These are phyloP conservation scores for Myrica gale DNA, from an alignment of 306 rosid species.

Conservation along the genomic window DNA sequence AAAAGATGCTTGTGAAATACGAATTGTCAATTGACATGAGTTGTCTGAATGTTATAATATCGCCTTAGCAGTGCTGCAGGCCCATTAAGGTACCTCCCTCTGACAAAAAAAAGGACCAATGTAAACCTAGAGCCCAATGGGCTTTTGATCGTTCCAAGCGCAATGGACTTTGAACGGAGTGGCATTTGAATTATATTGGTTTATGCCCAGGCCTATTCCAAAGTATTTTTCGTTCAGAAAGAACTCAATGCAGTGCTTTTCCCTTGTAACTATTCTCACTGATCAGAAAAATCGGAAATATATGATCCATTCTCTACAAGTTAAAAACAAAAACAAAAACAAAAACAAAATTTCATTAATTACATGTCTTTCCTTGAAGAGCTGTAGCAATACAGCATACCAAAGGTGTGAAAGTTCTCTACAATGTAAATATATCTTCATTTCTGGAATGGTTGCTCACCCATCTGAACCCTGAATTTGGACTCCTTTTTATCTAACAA, in stretches of 20 bases:
- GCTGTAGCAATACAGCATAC: not conserved
- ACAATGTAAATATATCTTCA: not conserved
- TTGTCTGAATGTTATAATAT: too few species aligned
- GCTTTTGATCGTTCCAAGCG: too few species aligned
- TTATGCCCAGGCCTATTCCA: too few species aligned
- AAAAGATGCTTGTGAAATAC: too few species aligned
- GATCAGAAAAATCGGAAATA: not conserved
- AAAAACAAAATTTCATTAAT: conserved; percentile 5
- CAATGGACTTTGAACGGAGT: too few species aligned
- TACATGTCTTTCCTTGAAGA: conserved; percentile 4
- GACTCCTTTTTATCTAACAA: conserved; percentile 2
- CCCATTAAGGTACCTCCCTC: too few species aligned
- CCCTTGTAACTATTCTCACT: not conserved
- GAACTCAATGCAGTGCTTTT: not conserved
- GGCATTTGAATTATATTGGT: too few species aligned
- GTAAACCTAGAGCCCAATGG: too few species aligned
- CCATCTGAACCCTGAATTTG: conserved; percentile 19
- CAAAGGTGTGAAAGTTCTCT: conserved; percentile 13
- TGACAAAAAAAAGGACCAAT: too few species aligned
- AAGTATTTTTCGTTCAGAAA: too few species aligned
- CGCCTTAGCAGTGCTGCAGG: too few species aligned
- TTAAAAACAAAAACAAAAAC: not conserved
- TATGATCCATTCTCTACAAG: not conserved
- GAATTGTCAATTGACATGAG: too few species aligned
- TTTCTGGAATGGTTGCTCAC: conserved; percentile 5